A percentile compares a stretch with the other conserved stretches of the same genome.
Conservation (phyloP, 495 filamentous ascomycete genomes). For the Rusavskia elegans region DNA sequence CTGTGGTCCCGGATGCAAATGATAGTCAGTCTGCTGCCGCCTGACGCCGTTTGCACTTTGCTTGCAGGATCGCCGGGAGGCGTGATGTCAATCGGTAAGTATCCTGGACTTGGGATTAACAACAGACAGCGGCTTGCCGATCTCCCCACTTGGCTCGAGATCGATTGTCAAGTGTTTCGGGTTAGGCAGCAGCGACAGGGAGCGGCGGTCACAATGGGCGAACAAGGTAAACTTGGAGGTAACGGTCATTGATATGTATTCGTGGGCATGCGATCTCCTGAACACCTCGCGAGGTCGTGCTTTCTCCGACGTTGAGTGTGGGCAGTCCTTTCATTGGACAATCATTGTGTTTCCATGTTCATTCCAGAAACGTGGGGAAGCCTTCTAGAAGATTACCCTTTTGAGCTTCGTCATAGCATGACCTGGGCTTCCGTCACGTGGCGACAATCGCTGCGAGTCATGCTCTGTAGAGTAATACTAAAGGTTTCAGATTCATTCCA, state of each 20-base stretch:
- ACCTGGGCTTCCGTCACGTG: no score
- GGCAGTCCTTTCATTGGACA: background rate
- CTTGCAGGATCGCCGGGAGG: background rate
- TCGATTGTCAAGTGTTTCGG: no score
- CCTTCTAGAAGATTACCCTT: background rate
- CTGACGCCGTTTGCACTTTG: slow-evolving; percentile 1
- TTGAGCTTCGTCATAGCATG: background rate
- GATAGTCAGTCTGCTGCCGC: background rate
- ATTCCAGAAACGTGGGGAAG: background rate
- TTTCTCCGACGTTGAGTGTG: background rate
- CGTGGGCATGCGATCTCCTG: background rate
- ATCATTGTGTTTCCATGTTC: background rate
- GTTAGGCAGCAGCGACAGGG: no score
- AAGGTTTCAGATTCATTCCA: no score
- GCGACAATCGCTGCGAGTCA: no score
- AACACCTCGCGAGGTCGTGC: background rate
- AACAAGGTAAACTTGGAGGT: no score
- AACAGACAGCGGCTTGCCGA: background rate
- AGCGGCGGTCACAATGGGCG: no score
- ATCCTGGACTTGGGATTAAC: background rate
- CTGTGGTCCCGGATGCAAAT: no score
- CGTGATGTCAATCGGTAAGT: background rate
- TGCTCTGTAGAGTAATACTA: no score
- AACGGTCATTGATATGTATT: no score
- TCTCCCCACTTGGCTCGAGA: no score